Evolutionary conservation across 1,284 basidiomycete species (phyloP), one percentile per base, ranked within the genome.

Genomic region (Ganoderma boninense): DNA sequence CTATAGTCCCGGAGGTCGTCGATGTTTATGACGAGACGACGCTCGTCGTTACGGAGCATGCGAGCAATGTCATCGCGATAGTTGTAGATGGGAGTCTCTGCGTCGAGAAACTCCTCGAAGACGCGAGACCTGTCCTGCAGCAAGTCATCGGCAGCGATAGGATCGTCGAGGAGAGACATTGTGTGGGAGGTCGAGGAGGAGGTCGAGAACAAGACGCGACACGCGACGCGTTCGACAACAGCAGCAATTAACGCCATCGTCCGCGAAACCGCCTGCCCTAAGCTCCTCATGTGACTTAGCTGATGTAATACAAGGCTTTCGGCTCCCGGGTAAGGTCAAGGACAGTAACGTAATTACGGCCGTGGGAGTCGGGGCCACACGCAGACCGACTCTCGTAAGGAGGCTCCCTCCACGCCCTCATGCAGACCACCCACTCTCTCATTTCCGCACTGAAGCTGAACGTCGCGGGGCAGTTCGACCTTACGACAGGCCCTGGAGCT

Each of bases 1-100:
- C 95, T 91, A 82, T 97, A 97, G 82, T 97, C 95, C 81, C 98
- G 93, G 75, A 99, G 84, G 83, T 99, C 97, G 83, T 99, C 97
- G 76, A 99, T 88, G 83, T 98, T 99, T 81, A 99, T 91, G 77
- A 98, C 92, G 77, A 99, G 91, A 77, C 98, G 92, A 76, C 95
- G 92, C 78, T 93, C 90, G 77, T 95, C 93, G 42, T 89, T 86
- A 68, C 94, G 91, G 57, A 99, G 87, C 92, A 99, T 93, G 75
- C 91, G 90, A 63, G 89, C 87, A 76, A 98, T 93, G 68, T 94
- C 92, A 78, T 97, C 92, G 76, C 91, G 90, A 84, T 99, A 99
- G 83, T 96, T 95, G 84, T 91, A 91, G 29, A 88, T 77, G 71
- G 89, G 81, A 23, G 93, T 92, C 72, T 94, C 93, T 40, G 92